phyloP scores from a whole-genome alignment of 805 yeast genomes.

The Ogataea thermomethanolica region DNA sequence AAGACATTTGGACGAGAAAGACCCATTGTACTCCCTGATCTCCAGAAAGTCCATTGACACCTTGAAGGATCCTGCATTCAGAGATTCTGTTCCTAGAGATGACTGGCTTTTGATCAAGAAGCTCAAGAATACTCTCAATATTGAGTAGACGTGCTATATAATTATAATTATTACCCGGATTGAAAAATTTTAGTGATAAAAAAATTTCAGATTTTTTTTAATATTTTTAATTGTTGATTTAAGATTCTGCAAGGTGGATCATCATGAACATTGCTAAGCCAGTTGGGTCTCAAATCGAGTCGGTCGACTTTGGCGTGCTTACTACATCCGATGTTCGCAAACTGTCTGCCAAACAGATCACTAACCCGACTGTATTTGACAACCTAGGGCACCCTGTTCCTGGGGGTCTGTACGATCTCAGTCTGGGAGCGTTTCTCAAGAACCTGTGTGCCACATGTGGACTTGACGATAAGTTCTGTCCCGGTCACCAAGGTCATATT shows the following conservation, averaged over 20 bases:
- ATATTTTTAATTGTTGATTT: constrained; percentile 3
- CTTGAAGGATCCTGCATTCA: constrained; percentile 97
- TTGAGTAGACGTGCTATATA: constrained; percentile 42
- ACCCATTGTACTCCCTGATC: constrained; percentile 83
- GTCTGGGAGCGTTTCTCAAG: constrained; percentile 90
- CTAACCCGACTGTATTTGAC: constrained; percentile 94
- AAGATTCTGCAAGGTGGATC: neutral
- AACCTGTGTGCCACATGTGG: constrained; percentile 96
- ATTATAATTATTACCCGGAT: constrained; percentile 9
- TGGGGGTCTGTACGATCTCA: constrained; percentile 90
- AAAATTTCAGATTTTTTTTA: constrained; percentile 10
- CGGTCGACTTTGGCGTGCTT: constrained; percentile 89
- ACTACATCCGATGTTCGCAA: constrained; percentile 78
- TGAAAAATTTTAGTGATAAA: constrained; percentile 10
- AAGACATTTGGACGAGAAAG: constrained; percentile 95
- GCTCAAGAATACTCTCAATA: constrained; percentile 84
- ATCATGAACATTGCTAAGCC: constrained; percentile 95
- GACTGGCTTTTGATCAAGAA: constrained; percentile 93
- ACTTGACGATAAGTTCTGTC: constrained; percentile 88
- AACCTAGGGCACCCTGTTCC: constrained; percentile 92
- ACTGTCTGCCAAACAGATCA: constrained; percentile 91
- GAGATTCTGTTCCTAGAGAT: constrained; percentile 88
- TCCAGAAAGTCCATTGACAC: constrained; percentile 90
- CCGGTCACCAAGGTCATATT: constrained; percentile 98
- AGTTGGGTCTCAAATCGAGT: constrained; percentile 87